Conservation (phyloP, 768 basidiomycete species). For the Serpula lacrymans region DNA sequence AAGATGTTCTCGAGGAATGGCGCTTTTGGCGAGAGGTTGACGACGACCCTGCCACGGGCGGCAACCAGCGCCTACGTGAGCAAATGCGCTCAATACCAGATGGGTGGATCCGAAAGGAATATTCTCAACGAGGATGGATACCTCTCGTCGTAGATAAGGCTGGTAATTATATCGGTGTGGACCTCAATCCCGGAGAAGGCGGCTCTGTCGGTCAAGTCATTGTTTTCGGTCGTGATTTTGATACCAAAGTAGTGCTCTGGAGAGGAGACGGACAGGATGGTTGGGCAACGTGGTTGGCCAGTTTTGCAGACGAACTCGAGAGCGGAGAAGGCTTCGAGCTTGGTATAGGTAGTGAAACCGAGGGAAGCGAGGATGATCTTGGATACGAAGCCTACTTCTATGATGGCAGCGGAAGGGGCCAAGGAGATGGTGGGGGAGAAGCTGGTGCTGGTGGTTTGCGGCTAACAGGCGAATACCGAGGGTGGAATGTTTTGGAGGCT, state of each 20-base stretch:
- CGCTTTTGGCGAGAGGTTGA: conserved; percentile 94
- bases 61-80: conserved; percentile 65
- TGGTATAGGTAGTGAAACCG: conserved; percentile 56
- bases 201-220: conserved; percentile 91
- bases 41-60: conserved; percentile 80
- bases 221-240: conserved; percentile 98
- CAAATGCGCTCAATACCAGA: conserved; percentile 89
- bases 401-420: conserved; percentile 72
- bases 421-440: conserved; percentile 77
- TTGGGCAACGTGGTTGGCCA: conserved; percentile 93
- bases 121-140: conserved; percentile 95
- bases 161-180: conserved; percentile 96
- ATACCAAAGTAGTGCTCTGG: conserved; percentile 95
- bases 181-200: conserved; percentile 79
- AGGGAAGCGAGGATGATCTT: conserved; percentile 77
- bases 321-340: conserved; percentile 85
- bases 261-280: conserved; percentile 86
- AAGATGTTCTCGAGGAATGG: conserved; percentile 95
- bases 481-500: conserved; percentile 91
- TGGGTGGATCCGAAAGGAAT: conserved; percentile 83
- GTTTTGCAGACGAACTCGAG: conserved; percentile 91
- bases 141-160: conserved; percentile 91
- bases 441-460: conserved; percentile 68
- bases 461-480: conserved; percentile 81
- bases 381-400: conserved; percentile 89